Percentiles rank a stretch among this genome's conserved stretches.
These are phyloP conservation scores for Colletotrichum sp. DNA, from an alignment of 2,329 filamentous ascomycete genomes.

Conservation along the genomic window DNA sequence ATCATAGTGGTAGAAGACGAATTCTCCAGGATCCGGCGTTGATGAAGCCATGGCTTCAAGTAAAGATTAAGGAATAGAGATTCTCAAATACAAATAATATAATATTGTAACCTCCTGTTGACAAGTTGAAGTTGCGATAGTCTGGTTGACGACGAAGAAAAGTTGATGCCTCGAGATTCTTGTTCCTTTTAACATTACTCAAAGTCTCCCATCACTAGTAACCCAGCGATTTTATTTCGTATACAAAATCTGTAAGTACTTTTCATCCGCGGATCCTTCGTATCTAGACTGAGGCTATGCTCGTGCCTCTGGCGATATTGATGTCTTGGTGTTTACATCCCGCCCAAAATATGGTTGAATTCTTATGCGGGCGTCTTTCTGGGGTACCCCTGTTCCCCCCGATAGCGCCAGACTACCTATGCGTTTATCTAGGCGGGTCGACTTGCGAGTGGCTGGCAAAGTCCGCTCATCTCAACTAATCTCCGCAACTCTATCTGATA, in stretches of 20 bases:
- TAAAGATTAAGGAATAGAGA: fast-evolving
- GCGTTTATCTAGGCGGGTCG: neutral
- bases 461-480: neutral
- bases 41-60: neutral
- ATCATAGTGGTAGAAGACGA: neutral
- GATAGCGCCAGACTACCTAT: fast-evolving
- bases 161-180: neutral
- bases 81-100: neutral
- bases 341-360: neutral
- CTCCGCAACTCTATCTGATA: neutral
- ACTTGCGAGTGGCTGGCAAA: neutral
- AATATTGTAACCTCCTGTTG: neutral
- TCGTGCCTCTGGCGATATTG: neutral
- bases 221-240: neutral
- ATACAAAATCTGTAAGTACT: neutral
- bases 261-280: neutral
- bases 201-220: neutral
- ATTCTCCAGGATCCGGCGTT: neutral
- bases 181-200: neutral
- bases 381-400: neutral
- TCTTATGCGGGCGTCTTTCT: neutral
- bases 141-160: fast-evolving
- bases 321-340: neutral
- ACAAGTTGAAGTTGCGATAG: neutral
- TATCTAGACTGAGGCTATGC: neutral